Conservation (phyloP, 192 early-diverging fungal genomes). For the Coemansia sp. region DNA sequence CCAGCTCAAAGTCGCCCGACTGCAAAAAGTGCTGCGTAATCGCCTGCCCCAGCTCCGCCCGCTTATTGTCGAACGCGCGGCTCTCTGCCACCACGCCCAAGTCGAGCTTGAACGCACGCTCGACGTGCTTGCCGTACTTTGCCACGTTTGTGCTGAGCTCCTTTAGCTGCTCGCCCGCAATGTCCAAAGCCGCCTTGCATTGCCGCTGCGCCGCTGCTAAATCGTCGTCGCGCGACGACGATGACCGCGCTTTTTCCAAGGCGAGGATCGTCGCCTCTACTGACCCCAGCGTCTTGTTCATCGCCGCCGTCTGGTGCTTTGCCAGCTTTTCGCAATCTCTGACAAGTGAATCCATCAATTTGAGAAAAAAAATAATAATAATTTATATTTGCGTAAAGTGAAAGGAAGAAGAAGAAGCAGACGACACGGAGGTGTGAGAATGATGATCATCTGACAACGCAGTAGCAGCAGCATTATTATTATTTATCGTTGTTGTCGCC, state of each 20-base stretch:
- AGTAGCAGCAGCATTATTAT: too few species aligned
- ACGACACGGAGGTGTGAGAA: too few species aligned
- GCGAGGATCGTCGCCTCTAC: conserved; percentile 56
- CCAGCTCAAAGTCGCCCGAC: conserved; percentile 86
- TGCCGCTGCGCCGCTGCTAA: not conserved
- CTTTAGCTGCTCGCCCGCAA: conserved; percentile 60
- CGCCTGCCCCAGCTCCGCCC: conserved; percentile 62
- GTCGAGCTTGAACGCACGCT: conserved; percentile 77
- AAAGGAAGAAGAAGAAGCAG: not conserved
- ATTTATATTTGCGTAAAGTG: not conserved
- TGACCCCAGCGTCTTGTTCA: conserved; percentile 46
- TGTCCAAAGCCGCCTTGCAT: conserved; percentile 6
- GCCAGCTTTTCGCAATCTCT: conserved; percentile 68
- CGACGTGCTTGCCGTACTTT: conserved; percentile 77
- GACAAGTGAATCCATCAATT: conserved; percentile 74
- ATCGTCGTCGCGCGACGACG: not conserved
- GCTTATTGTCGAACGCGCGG: conserved; percentile 75
- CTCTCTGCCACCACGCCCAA: conserved; percentile 66
- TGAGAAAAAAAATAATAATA: too few species aligned
- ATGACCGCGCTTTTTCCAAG: conserved; percentile 33
- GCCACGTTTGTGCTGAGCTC: conserved; percentile 64
- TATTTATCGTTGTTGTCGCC: not conserved
- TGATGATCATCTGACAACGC: too few species aligned
- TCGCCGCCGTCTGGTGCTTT: conserved; percentile 63
- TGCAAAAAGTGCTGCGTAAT: conserved; percentile 82